A percentile compares a stretch with the other conserved stretches of the same genome.
Conservation (phyloP, 345 rosid species). For the Iberis pinnata region DNA sequence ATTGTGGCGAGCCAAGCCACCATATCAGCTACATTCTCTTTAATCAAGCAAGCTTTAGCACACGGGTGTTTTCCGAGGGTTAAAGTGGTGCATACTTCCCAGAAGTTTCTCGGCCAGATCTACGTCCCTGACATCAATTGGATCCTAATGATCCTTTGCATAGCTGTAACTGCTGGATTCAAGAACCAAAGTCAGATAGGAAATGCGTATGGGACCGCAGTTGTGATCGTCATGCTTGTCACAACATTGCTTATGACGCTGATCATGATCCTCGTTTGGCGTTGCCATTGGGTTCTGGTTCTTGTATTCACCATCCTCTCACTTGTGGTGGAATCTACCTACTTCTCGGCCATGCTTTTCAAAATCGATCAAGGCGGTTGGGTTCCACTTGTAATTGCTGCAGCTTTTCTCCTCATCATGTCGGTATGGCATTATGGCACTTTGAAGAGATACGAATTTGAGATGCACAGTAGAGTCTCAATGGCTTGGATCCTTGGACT, state of each 20-base stretch:
- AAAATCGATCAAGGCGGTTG: constrained; percentile 82
- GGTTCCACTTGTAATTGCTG: constrained; percentile 81
- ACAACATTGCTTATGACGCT: constrained; percentile 62
- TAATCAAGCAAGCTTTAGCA: constrained; percentile 83
- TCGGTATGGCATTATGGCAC: constrained; percentile 89
- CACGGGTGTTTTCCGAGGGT: constrained; percentile 86
- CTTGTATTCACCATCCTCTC: constrained; percentile 56
- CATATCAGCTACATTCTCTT: constrained; percentile 83
- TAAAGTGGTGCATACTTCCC: constrained; percentile 78
- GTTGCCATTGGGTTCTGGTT: constrained; percentile 51
- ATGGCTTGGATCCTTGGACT: constrained; percentile 48
- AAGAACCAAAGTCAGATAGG: constrained; percentile 78
- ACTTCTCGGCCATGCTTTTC: constrained; percentile 65
- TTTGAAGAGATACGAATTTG: constrained; percentile 67
- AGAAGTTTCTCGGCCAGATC: constrained; percentile 73
- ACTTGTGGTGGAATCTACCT: constrained; percentile 69
- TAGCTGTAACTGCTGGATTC: constrained; percentile 65
- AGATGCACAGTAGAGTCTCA: constrained; percentile 56
- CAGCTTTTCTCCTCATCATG: constrained; percentile 70
- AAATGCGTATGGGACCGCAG: constrained; percentile 84
- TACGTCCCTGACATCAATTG: constrained; percentile 85
- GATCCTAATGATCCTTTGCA: constrained; percentile 77
- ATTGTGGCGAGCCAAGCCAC: constrained; percentile 83
- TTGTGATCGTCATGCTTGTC: constrained; percentile 81
- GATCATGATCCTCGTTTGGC: constrained; percentile 88